Evolutionary conservation across 2,329 filamentous ascomycete genomes (phyloP).

Genomic region (Pestalotiopsis sp.): DNA sequence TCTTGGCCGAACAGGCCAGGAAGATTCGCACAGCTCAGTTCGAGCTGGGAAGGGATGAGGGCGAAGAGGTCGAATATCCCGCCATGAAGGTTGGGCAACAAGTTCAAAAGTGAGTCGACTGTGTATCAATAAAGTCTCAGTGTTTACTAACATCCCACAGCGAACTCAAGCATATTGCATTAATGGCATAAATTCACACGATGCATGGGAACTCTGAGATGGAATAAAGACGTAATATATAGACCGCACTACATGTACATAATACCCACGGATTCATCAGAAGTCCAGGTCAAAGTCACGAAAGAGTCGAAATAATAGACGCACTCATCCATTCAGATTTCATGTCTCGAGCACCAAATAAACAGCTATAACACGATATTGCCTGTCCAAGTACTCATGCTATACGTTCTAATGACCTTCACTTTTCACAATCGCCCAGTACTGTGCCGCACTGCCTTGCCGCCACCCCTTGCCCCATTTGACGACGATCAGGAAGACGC

Average conservation of each 20-base stretch:
- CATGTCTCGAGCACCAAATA: too few relatives aligned
- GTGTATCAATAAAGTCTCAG: slow-evolving; percentile 16
- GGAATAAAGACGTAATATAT: slow-evolving; percentile 50
- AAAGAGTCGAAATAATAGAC: neutral
- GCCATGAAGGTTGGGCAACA: slow-evolving; percentile 62
- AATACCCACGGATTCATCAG: neutral
- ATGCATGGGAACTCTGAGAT: neutral
- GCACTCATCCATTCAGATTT: neutral
- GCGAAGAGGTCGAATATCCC: slow-evolving; percentile 48
- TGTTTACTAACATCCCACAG: slow-evolving; percentile 27
- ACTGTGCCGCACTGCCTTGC: slow-evolving; percentile 29
- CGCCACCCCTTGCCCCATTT: slow-evolving; percentile 32
- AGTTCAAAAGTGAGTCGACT: slow-evolving; percentile 53
- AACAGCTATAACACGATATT: too few relatives aligned
- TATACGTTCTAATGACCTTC: neutral
- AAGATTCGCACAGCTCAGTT: slow-evolving; percentile 49
- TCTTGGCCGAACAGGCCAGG: slow-evolving; percentile 46
- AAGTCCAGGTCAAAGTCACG: neutral
- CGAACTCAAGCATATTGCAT: slow-evolving; percentile 56
- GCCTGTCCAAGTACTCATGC: too few relatives aligned
- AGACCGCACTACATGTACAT: slow-evolving; percentile 28
- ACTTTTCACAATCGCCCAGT: slow-evolving; percentile 32
- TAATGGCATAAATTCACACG: slow-evolving; percentile 43
- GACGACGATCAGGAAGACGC: slow-evolving; percentile 32
- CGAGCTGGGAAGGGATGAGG: slow-evolving; percentile 56